Base-by-base conservation (phyloP, 305 asterid species). In the Fraxinus dipetala region DNA sequence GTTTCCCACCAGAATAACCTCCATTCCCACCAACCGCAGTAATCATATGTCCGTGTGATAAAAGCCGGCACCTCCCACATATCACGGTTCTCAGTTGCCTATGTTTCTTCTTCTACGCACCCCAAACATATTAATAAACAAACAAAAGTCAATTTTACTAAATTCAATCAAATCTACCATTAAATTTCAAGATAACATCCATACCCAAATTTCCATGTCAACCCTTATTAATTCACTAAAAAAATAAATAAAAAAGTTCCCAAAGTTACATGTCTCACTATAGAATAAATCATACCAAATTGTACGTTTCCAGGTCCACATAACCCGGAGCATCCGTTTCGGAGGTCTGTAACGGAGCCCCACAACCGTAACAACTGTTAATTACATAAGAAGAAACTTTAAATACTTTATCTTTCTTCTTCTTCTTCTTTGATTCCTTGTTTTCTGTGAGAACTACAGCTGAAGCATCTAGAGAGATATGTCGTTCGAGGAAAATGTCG, bases 11-110 rank as follows among this genome's bases (percentile, higher is more conserved):
- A n/a, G 98, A 70, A 89, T 96, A 96, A 63, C 99, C 99, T 70
- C 99, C 99, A 86, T 94, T 91, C 69, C 99, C 98, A 84, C 99
- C 99, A 83, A 96, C 99, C 76, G 99, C 99, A 79, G 98, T 96
- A 86, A 94, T 91, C 98, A 96, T 91, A 85, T 92, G 97, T 36
- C 99, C 99, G 78, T 96, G 98, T 31, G 99, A 96, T 83, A 96
- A 81, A 78, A 94, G 97, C 79, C 80, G 93, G 90, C 99, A 96
- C 88, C 99, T 91, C 87, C 99, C 98, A 81, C 98, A 96, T 32
- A 94, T 85, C 85, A 96, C 93, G 18, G 88, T 91, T 79, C 89
- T 90, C 5, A 96, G 91, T 85, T 94, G 98, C 83, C 82, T 90
- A 76, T 96, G 98, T 72, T 94, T 94, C 96, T 94, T 96, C 89